Conservation (phyloP, 2,329 filamentous ascomycete genomes). For the Ascochyta lentis region DNA sequence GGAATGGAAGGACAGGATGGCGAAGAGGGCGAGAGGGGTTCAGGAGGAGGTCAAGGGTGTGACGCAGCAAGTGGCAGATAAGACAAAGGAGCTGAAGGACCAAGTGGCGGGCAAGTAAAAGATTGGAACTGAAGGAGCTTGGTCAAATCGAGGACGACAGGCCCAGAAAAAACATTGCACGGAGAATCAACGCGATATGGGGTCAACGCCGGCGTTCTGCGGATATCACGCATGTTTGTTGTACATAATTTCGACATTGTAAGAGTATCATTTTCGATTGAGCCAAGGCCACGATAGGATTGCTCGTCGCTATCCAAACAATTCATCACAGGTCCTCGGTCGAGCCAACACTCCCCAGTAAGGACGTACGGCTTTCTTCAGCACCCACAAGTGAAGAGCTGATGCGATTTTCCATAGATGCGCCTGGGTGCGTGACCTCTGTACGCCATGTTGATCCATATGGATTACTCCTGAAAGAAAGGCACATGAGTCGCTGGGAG, state of each 20-base stretch:
- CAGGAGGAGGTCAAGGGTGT: slow-evolving; percentile 40
- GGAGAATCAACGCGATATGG: neutral
- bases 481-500: no score
- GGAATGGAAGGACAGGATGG: slow-evolving; percentile 52
- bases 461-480: no score
- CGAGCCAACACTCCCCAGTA: neutral
- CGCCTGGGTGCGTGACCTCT: no score
- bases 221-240: slow-evolving; percentile 1
- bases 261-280: slow-evolving; percentile 8
- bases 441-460: no score
- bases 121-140: neutral
- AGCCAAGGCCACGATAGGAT: slow-evolving; percentile 3
- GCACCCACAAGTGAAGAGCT: no score
- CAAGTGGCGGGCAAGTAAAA: slow-evolving; percentile 22
- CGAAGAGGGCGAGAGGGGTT: slow-evolving; percentile 41
- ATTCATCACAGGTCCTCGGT: neutral
- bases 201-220: slow-evolving; percentile 6
- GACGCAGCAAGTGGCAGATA: slow-evolving; percentile 40
- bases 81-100: slow-evolving; percentile 43
- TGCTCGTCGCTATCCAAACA: neutral
- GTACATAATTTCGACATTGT: slow-evolving; percentile 13
- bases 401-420: no score
- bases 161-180: neutral
- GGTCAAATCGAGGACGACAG: neutral
- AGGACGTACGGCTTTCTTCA: no score